Conservation (phyloP, 1,284 basidiomycete species). For the Sphaerobolus stellatus region DNA sequence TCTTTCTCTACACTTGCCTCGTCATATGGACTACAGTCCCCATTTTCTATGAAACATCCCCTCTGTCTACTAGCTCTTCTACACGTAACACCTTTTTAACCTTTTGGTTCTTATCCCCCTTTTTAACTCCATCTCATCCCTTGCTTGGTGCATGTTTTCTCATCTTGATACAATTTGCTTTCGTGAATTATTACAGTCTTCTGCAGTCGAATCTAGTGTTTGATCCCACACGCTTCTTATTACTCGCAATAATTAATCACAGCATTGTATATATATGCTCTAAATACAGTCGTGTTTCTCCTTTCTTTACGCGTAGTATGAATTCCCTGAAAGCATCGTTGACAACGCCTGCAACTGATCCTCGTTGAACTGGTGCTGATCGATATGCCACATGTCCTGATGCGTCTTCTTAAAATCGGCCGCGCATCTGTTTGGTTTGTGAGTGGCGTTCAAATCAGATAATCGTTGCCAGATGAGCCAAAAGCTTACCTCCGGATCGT, state of each 20-base stretch:
- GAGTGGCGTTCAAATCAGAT: too few species aligned
- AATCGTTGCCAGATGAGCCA: neutral
- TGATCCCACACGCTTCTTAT: neutral
- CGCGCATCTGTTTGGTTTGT: constrained; percentile 62
- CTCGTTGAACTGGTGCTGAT: constrained; percentile 86
- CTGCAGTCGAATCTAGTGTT: constrained; percentile 10
- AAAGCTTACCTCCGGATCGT: constrained; percentile 70
- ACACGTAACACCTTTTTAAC: too few species aligned
- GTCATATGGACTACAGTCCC: neutral
- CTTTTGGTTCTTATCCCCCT: constrained; percentile 2
- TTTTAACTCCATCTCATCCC: constrained; percentile 1
- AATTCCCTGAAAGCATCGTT: constrained; percentile 87
- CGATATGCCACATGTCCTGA: constrained; percentile 90
- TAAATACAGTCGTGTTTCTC: too few species aligned
- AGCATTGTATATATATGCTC: too few species aligned
- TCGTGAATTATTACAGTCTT: constrained; percentile 14
- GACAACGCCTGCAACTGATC: constrained; percentile 87
- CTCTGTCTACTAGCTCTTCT: neutral
- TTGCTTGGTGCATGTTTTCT: constrained; percentile 6
- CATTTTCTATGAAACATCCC: neutral
- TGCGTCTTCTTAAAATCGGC: constrained; percentile 89
- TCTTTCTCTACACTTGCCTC: neutral
- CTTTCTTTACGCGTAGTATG: constrained; percentile 70
- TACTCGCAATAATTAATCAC: neutral
- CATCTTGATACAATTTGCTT: constrained; percentile 12